These are phyloP conservation scores for Tetradesmus obliquus DNA, from an alignment of 139 green algal genomes.

Conservation along the genomic window DNA sequence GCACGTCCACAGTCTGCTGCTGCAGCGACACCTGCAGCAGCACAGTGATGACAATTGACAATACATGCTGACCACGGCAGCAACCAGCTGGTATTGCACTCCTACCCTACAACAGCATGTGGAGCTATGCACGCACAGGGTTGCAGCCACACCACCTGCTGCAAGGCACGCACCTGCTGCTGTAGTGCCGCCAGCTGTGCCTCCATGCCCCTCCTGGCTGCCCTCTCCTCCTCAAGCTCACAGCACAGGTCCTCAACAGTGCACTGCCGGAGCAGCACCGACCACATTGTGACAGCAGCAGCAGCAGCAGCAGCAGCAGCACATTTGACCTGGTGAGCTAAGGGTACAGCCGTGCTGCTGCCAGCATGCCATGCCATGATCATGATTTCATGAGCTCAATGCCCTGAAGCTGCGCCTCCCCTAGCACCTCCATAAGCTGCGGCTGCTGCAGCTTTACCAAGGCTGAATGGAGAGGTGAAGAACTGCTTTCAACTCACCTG, in stretches of 20 bases:
- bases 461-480: background rate
- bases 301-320: background rate
- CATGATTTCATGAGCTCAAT: too few relatives aligned
- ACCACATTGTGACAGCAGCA: background rate
- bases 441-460: background rate
- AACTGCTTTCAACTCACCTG: background rate
- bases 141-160: background rate
- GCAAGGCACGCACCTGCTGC: conserved; percentile 16
- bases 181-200: conserved; percentile 1
- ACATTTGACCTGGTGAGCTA: background rate
- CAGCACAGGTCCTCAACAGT: conserved; percentile 8
- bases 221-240: conserved; percentile 2
- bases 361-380: too few relatives aligned
- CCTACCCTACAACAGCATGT: too few relatives aligned
- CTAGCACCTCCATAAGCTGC: too few relatives aligned
- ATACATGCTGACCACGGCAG: too few relatives aligned
- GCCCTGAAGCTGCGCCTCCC: too few relatives aligned
- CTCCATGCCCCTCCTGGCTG: background rate
- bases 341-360: background rate
- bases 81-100: too few relatives aligned
- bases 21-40: conserved; percentile 13
- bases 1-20: background rate
- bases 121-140: too few relatives aligned
- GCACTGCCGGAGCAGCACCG: background rate
- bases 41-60: background rate